Conservation (phyloP, 148 eudicot genomes). For the Rhododendron ferrugineum region DNA sequence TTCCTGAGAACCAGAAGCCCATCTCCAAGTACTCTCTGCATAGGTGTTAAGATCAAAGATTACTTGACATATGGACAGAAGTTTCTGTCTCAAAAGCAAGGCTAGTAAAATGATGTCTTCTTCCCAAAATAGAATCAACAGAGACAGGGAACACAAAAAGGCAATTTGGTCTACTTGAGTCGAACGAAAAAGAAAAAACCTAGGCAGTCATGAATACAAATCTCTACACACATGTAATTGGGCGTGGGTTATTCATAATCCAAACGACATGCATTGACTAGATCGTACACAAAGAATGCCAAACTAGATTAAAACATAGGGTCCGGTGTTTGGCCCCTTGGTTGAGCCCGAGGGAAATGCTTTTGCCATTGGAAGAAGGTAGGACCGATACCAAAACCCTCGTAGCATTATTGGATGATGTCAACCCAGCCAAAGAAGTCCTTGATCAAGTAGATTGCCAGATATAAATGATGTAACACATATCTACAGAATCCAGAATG, state of each 20-base stretch:
- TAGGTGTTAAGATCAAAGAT: conserved; percentile 5
- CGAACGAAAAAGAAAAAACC: background rate
- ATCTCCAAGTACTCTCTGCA: conserved; percentile 91
- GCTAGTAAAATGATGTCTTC: background rate
- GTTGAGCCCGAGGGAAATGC: background rate
- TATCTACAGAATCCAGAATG: background rate
- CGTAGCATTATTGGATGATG: background rate
- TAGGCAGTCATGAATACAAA: background rate
- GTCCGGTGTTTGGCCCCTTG: background rate
- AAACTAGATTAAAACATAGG: background rate
- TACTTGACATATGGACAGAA: background rate
- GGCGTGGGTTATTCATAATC: background rate
- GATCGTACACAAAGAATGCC: background rate
- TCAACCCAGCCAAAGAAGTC: background rate
- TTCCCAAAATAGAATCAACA: background rate
- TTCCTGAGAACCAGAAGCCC: conserved; percentile 87
- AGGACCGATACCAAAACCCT: background rate
- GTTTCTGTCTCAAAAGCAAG: background rate
- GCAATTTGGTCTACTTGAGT: background rate
- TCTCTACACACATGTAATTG: background rate
- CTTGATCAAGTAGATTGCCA: background rate
- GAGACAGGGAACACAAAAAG: background rate
- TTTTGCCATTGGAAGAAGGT: background rate
- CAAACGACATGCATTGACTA: background rate
- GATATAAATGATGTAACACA: background rate